These are phyloP conservation scores for Xylaria palmicola DNA, from an alignment of 495 filamentous ascomycete species.

Conservation along the genomic window DNA sequence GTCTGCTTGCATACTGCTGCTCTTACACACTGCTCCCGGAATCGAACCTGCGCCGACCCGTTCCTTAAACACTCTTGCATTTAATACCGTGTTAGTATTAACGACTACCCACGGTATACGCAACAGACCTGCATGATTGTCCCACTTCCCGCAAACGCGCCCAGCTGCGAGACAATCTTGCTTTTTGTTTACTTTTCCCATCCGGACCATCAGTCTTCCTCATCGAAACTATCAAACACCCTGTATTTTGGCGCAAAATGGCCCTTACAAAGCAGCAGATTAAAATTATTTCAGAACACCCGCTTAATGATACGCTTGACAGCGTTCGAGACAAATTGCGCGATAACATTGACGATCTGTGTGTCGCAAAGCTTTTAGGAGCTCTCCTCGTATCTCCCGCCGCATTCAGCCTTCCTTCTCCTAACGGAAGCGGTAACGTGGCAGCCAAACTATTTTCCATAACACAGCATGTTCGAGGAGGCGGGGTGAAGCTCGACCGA, in stretches of 20 bases:
- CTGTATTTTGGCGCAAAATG: not conserved
- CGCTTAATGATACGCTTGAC: conserved; percentile 2
- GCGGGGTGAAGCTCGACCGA: not conserved
- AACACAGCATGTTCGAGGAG: not conserved
- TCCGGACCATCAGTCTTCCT: no score
- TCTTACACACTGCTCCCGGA: no score
- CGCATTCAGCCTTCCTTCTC: not conserved
- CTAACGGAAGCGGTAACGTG: not conserved
- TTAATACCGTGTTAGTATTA: no score
- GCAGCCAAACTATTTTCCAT: not conserved
- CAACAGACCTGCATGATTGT: no score
- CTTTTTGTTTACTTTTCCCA: not conserved
- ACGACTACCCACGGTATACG: no score
- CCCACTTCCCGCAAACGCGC: no score
- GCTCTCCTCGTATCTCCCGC: not conserved
- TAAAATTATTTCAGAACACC: not conserved
- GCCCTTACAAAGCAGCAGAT: not conserved
- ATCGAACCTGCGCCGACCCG: no score
- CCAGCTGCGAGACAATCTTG: not conserved
- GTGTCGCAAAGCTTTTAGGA: not conserved
- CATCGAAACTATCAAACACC: not conserved
- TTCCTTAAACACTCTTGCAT: no score
- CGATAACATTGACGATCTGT: not conserved
- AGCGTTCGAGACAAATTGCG: not conserved
- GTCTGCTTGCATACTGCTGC: no score